Evolutionary conservation across 1,284 basidiomycete genomes (phyloP), one percentile per base, ranked within the genome.

Genomic region (Hypsizygus ulmarius): DNA sequence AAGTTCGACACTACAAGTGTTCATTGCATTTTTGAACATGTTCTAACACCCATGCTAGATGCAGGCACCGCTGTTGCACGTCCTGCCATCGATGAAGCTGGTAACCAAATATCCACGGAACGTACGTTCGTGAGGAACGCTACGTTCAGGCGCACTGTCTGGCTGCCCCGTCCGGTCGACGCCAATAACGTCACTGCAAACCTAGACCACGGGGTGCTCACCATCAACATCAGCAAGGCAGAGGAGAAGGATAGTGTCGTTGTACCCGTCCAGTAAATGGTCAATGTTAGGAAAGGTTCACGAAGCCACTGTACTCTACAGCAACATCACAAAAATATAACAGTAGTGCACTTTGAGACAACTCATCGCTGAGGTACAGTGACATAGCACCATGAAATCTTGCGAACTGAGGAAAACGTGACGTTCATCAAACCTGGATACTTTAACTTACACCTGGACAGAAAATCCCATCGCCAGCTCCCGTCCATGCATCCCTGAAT

Each of bases 171-270:
- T 3, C 73, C 80, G 3, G 73, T 87, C 0, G 82, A 89, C 57
- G 66, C 69, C 34, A 69, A 68, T 35, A 75, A 73, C 50, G 81
- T 89, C 14, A 67, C 70, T 1, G 87, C 87, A 9, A 84, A 81
- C 57, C 67, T 90, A 51, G 67, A 73, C 28, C 81, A 90, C 48
- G 88, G 87, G 7, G 74, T 90, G 21, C 73, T 90, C 46, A 84
- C 77, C 2, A 61, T 89, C 39, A 76, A 67, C 1, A 68, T 83
- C n/a, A 74, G 77, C 12, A 87, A 82, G 63, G 71, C 73, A 15
- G 74, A 81, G 51, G 83, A 87, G 51, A 70, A 74, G 50, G 78
- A 63, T 5, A 74, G 70, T 50, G 73, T 78, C 5, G 57, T 65
- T 1, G 61, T 76, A 14, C 60, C 62, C 9, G 63, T 77, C 12